Evolutionary conservation across 2,329 filamentous ascomycete genomes (phyloP).

Genomic region (Stachybotrys elegans): DNA sequence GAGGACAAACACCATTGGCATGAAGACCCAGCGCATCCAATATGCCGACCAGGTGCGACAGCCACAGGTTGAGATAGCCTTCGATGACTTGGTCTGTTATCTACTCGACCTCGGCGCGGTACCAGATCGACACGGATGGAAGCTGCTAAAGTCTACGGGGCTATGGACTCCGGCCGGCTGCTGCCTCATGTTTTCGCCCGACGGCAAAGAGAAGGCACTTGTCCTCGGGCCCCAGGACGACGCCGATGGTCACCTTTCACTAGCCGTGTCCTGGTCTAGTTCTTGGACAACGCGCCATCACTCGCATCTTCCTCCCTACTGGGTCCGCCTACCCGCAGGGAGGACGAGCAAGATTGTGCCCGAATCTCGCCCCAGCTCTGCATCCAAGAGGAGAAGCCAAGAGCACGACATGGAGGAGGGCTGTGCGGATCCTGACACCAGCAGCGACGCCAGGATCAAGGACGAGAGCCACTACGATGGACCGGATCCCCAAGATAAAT

Average conservation of each 20-base stretch:
- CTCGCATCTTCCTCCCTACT: slow-evolving; percentile 53
- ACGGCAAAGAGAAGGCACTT: slow-evolving; percentile 43
- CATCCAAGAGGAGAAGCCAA: background rate
- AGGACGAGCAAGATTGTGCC: background rate
- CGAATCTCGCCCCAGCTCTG: background rate
- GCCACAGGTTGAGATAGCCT: slow-evolving; percentile 47
- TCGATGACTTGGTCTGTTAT: slow-evolving; percentile 57
- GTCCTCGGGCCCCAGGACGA: slow-evolving; percentile 52
- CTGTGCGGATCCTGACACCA: background rate
- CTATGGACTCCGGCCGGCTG: slow-evolving; percentile 58
- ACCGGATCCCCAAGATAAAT: slow-evolving; percentile 16
- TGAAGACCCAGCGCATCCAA: slow-evolving; percentile 58
- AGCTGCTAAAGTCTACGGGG: slow-evolving; percentile 49
- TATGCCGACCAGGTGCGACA: slow-evolving; percentile 53
- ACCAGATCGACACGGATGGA: slow-evolving; percentile 55
- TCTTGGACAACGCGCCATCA: slow-evolving; percentile 49
- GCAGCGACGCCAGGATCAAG: background rate
- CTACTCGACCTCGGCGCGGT: slow-evolving; percentile 59
- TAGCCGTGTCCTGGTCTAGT: slow-evolving; percentile 51
- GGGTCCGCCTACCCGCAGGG: slow-evolving; percentile 44
- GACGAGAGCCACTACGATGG: slow-evolving; percentile 2
- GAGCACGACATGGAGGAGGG: background rate
- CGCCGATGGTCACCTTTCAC: slow-evolving; percentile 54
- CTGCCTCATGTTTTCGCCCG: slow-evolving; percentile 48
- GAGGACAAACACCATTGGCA: slow-evolving; percentile 56